Base-by-base conservation (phyloP, 352 stramenopile genomes). In the Proteromonas lacertae region DNA sequence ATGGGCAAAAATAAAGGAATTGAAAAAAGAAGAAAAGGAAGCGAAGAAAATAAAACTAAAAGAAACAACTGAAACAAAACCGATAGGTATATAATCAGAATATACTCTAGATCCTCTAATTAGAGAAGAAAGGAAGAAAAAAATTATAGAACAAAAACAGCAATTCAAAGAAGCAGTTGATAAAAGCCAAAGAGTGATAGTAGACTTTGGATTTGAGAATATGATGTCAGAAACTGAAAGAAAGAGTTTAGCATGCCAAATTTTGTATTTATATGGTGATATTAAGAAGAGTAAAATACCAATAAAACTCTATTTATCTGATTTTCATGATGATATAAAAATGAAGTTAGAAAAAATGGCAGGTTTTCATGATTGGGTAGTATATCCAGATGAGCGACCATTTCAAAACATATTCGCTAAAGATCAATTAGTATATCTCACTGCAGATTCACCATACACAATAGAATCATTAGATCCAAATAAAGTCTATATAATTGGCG, bases 401-500 rank as follows among this genome's bases (percentile, higher is more conserved):
- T 69, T 73, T 41, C 60, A 65, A 32, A 53, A 74, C 16, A 25
- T 65, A 7, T 77, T 73, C 43, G 57, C 55, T 35, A 73, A 69
- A 38, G 57, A 66, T 17, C 62, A 64, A 29, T 54, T 91, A 25
- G 69, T 93, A 13, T 93, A 93, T 46, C 52, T 93, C 20, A 90
- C 76, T 1, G 72, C 71, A 4, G 79, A 93, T 51, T 87, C 73
- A 6, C 58, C 73, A 8, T 80, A 82, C 47, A 76, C 61, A 18
- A 61, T 90, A 41, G 66, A 64, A 13, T 53, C 65, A 22, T 51
- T 91, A 16, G 60, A 75, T 36, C 55, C 62, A 24, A 58, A 71
- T 44, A 77, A 84, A 45, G 64, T 82, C 19, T 93, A 91, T 51
- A 72, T 91, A 29, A 93, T 93, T 48, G 79, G 79, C 13, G 79